Evolutionary conservation across 2,329 filamentous ascomycete species (phyloP).

Genomic region (Colletotrichum cordylinicola): DNA sequence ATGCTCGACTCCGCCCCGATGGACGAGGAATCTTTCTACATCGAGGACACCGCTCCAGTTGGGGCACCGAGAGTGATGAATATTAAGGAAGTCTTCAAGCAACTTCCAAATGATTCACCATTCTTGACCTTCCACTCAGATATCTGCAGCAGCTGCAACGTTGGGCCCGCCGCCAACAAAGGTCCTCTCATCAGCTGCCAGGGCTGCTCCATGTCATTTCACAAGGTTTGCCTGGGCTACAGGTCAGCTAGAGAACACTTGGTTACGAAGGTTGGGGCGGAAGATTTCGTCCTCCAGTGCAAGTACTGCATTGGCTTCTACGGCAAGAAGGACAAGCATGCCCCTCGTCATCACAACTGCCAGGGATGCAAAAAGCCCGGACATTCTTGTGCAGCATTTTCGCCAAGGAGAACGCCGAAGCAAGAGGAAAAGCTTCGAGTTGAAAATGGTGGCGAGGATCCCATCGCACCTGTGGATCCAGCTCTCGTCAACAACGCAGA

Average conservation of each 20-base stretch:
- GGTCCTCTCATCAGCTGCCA: slow-evolving; percentile 86
- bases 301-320: slow-evolving; percentile 78
- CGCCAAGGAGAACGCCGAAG: slow-evolving; percentile 72
- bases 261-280: slow-evolving; percentile 81
- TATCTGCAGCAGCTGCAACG: slow-evolving; percentile 74
- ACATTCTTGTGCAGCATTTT: slow-evolving; percentile 75
- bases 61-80: slow-evolving; percentile 62
- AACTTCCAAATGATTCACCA: slow-evolving; percentile 61
- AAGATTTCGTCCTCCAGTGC: slow-evolving; percentile 88
- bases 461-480: slow-evolving; percentile 67
- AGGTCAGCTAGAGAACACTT: slow-evolving; percentile 81
- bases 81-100: slow-evolving; percentile 77
- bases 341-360: slow-evolving; percentile 76
- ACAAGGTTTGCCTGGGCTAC: slow-evolving; percentile 81
- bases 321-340: slow-evolving; percentile 70
- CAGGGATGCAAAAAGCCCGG: slow-evolving; percentile 72
- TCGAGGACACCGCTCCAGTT: slow-evolving; percentile 49
- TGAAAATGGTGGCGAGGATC: slow-evolving; percentile 81
- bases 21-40: slow-evolving; percentile 63
- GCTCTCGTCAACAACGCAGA: slow-evolving; percentile 75
- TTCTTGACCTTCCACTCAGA: slow-evolving; percentile 76
- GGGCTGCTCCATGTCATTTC: slow-evolving; percentile 84
- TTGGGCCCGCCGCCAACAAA: slow-evolving; percentile 59
- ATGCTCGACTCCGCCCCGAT: slow-evolving; percentile 60
- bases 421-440: slow-evolving; percentile 85